These are phyloP conservation scores for Scutellaria galericulata DNA, from an alignment of 257 asterid genomes.

Conservation along the genomic window DNA sequence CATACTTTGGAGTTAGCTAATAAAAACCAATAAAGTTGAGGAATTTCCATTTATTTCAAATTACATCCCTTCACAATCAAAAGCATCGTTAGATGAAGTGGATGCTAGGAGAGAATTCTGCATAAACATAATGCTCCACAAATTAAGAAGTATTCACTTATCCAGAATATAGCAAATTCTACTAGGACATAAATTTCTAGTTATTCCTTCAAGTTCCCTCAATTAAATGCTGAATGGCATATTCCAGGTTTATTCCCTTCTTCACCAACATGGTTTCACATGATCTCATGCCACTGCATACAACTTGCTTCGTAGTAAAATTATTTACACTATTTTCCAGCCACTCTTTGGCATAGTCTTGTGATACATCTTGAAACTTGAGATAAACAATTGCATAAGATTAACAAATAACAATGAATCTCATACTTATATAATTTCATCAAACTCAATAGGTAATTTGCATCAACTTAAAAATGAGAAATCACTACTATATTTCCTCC, in stretches of 20 bases:
- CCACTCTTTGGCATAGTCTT: neutral
- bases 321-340: neutral
- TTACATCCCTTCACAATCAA: neutral
- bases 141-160: neutral
- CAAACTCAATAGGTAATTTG: neutral
- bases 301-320: neutral
- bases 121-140: neutral
- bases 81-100: constrained; percentile 1
- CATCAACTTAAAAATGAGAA: neutral
- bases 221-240: constrained; percentile 13
- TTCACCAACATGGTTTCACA: constrained; percentile 18
- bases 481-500: constrained; percentile 19
- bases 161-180: neutral
- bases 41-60: neutral
- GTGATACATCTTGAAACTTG: neutral
- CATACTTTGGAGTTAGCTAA: neutral
- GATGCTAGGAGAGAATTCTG: neutral
- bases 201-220: neutral
- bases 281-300: neutral
- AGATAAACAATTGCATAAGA: neutral
- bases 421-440: constrained; percentile 9
- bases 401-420: neutral
- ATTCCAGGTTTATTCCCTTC: constrained; percentile 31
- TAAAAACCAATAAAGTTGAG: neutral
- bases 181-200: neutral